phyloP scores from a whole-genome alignment of 192 early-diverging fungal genomes.

The Haplosporangium gracile region DNA sequence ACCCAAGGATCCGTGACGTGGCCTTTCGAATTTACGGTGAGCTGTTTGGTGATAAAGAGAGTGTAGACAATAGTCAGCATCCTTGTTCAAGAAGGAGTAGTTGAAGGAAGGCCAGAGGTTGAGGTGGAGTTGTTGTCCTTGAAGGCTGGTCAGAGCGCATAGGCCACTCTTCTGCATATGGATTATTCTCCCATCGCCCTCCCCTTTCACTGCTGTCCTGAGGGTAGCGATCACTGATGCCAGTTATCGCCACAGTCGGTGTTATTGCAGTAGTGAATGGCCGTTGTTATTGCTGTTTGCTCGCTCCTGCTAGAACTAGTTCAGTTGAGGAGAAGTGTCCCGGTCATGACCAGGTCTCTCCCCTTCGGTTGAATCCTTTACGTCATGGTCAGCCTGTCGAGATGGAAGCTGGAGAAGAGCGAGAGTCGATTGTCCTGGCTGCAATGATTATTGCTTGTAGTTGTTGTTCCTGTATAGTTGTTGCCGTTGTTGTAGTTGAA shows the following conservation, averaged over 20 bases:
- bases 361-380: too few relatives aligned
- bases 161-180: not conserved
- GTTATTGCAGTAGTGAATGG: not conserved
- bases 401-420: too few relatives aligned
- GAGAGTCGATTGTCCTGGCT: too few relatives aligned
- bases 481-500: too few relatives aligned
- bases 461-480: too few relatives aligned
- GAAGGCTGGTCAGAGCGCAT: not conserved
- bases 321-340: too few relatives aligned
- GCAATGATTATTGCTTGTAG: too few relatives aligned
- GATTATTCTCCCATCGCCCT: not conserved
- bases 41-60: conserved; percentile 62
- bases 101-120: not conserved
- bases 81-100: not conserved
- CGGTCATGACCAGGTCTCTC: too few relatives aligned
- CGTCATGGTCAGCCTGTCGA: too few relatives aligned
- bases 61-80: not conserved
- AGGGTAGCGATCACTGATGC: not conserved
- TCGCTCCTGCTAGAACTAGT: too few relatives aligned
- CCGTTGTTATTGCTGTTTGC: not conserved
- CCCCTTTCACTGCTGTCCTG: not conserved
- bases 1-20: conserved; percentile 89
- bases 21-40: conserved; percentile 98
- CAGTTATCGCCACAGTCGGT: not conserved
- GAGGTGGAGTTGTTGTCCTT: not conserved